Evolutionary conservation across 768 basidiomycete species (phyloP).

Genomic region (Tylopilus subfusipes): DNA sequence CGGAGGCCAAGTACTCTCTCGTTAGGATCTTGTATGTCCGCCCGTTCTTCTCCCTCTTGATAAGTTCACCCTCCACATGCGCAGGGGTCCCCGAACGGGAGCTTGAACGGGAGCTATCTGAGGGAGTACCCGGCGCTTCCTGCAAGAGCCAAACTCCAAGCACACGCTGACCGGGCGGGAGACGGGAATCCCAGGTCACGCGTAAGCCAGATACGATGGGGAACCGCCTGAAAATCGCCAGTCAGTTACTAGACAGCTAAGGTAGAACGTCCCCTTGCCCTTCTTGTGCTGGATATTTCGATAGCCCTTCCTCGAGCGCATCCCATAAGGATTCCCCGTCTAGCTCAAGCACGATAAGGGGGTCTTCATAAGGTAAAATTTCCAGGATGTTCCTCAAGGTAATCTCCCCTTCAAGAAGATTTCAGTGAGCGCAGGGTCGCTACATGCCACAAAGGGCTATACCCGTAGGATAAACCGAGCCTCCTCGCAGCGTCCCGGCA

Average conservation of each 20-base stretch:
- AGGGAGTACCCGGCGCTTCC: slow-evolving; percentile 24
- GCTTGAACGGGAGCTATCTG: slow-evolving; percentile 17
- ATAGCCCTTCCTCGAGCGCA: slow-evolving; percentile 67
- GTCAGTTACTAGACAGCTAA: background rate
- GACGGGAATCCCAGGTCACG: slow-evolving; percentile 83
- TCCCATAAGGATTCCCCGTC: slow-evolving; percentile 80
- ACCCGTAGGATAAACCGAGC: slow-evolving; percentile 83
- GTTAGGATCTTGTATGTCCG: slow-evolving; percentile 77
- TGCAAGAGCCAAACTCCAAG: slow-evolving; percentile 64
- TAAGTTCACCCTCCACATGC: slow-evolving; percentile 47
- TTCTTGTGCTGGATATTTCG: slow-evolving; percentile 86
- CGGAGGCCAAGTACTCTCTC: slow-evolving; percentile 80
- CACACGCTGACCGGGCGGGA: slow-evolving; percentile 67
- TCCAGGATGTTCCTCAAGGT: slow-evolving; percentile 86
- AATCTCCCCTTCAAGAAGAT: slow-evolving; percentile 49
- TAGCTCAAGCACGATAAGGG: slow-evolving; percentile 75
- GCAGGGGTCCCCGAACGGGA: slow-evolving; percentile 28
- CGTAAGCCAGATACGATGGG: slow-evolving; percentile 82
- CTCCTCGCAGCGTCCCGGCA: slow-evolving; percentile 82
- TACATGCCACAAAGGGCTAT: slow-evolving; percentile 2
- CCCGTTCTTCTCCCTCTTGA: slow-evolving; percentile 51
- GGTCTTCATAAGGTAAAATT: slow-evolving; percentile 86
- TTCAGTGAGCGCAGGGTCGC: background rate
- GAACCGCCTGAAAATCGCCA: slow-evolving; percentile 59
- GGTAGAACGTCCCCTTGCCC: slow-evolving; percentile 48